A percentile compares a stretch with the other conserved stretches of the same genome.
These are phyloP conservation scores for Prinsepia uniflora DNA, from an alignment of 306 rosid species.

Conservation along the genomic window DNA sequence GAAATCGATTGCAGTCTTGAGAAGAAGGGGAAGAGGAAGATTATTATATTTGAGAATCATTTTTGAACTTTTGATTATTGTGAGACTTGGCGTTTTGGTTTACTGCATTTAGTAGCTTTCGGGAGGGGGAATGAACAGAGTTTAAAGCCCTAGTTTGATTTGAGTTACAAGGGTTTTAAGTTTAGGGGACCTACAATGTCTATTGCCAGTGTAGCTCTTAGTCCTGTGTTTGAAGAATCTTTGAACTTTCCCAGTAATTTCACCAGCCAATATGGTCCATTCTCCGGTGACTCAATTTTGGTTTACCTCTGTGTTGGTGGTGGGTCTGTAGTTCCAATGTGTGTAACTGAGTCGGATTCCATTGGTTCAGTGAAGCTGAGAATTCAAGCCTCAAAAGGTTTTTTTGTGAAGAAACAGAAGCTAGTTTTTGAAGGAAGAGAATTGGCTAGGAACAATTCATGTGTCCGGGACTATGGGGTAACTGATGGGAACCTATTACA, in stretches of 20 bases:
- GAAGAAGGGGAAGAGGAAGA: neutral
- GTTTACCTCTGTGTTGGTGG: conserved; percentile 57
- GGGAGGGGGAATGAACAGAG: neutral
- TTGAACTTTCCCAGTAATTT: conserved; percentile 21
- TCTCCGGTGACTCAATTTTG: conserved; percentile 39
- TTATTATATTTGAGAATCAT: neutral
- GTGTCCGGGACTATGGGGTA: conserved; percentile 66
- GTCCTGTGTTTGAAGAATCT: conserved; percentile 37
- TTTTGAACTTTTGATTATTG: neutral
- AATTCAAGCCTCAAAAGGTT: conserved; percentile 58
- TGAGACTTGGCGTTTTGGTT: neutral
- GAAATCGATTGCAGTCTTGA: neutral
- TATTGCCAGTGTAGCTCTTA: conserved; percentile 46
- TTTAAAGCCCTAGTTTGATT: conserved; percentile 3
- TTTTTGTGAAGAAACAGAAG: conserved; percentile 61
- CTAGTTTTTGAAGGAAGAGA: conserved; percentile 74
- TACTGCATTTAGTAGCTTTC: neutral
- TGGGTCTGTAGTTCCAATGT: conserved; percentile 58
- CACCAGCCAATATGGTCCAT: conserved; percentile 21
- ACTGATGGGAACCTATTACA: conserved; percentile 62
- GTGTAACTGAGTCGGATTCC: conserved; percentile 53
- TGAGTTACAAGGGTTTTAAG: conserved; percentile 37
- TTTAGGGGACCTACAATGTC: conserved; percentile 41
- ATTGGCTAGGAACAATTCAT: conserved; percentile 53
- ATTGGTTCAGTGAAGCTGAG: conserved; percentile 76